These are phyloP conservation scores for Orobanche coerulescens DNA, from an alignment of 257 asterid genomes.

Conservation along the genomic window DNA sequence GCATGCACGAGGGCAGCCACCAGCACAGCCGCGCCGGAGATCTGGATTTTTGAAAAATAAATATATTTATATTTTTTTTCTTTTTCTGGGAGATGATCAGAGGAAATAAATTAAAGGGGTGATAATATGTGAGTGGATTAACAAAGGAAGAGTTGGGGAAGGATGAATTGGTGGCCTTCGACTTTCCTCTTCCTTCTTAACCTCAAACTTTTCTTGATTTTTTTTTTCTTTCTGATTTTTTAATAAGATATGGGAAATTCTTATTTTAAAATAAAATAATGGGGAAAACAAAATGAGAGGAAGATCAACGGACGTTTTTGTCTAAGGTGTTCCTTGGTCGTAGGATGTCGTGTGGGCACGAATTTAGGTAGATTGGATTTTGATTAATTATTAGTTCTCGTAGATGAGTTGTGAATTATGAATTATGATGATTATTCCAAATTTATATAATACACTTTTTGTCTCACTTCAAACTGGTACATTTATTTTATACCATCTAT, in stretches of 20 bases:
- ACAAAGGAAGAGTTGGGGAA: conserved; percentile 19
- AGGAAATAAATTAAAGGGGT: background rate
- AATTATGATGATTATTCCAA: too few relatives aligned
- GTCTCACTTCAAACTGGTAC: background rate
- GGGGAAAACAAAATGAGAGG: background rate
- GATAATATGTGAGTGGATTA: background rate
- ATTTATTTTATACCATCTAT: too few relatives aligned
- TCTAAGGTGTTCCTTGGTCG: conserved; percentile 33
- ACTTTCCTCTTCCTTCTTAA: conserved; percentile 8
- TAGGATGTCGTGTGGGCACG: conserved; percentile 31
- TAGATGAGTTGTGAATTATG: too few relatives aligned
- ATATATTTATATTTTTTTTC: background rate
- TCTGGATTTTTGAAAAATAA: too few relatives aligned
- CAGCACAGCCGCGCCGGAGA: conserved; percentile 17
- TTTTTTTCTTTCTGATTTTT: background rate
- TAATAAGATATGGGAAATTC: background rate
- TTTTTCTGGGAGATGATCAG: too few relatives aligned
- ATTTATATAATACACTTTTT: background rate
- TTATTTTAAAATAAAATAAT: background rate
- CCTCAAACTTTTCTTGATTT: background rate
- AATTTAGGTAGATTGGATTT: too few relatives aligned
- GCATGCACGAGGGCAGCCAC: conserved; percentile 14
- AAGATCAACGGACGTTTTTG: conserved; percentile 16
- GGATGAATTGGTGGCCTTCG: conserved; percentile 16
- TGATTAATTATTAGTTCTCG: too few relatives aligned